Evolutionary conservation across 495 filamentous ascomycete species (phyloP), one percentile per base, ranked within the genome.

Genomic region (Sporormia fimetaria): DNA sequence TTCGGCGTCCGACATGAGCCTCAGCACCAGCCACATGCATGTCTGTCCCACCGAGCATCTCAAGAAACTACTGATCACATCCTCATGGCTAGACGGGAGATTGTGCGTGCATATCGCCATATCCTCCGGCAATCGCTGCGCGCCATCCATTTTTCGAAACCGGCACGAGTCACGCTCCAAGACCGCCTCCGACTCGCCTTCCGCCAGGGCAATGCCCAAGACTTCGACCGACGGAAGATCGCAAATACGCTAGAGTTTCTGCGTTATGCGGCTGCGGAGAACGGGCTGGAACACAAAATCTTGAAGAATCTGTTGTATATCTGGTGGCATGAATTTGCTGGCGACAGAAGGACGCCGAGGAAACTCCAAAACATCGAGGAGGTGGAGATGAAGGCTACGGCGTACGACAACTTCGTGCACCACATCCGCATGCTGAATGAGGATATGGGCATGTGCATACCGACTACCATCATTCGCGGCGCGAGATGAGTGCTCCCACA

Each of bases 201-300:
- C 60, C 82, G 85, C 26, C 69, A 68, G 21, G 61, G 64, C 27
- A 45, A 59, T 4, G 44, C 55, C 3, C 60, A 63, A 33, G 62
- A 70, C 8, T 83, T 81, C 48, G 65, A 84, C 49, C 52, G 61
- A 27, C 58, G 66, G 18, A 73, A 68, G 40, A 74, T 94, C 24
- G 57, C 64, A 35, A 81, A 83, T 37, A 98, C 90, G 0, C 42
- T 92, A 12, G 66, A 69, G 41, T 95, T 98, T 54, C 66, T 96
- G 4, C 63, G 74, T 24, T 69, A 71, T 20, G 90, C 90, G 5
- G 67, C 78, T 6, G 59, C 65, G 30, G 58, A 69, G 43, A 69
- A 61, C 17, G 85, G 86, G 0, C 43, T 88, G 14, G 90, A 96
- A 65, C 85, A 94, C 56, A 67, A 62, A 39, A 77, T 98, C 34